Conservation (phyloP, 768 basidiomycete genomes). For the Grammothele lineata region DNA sequence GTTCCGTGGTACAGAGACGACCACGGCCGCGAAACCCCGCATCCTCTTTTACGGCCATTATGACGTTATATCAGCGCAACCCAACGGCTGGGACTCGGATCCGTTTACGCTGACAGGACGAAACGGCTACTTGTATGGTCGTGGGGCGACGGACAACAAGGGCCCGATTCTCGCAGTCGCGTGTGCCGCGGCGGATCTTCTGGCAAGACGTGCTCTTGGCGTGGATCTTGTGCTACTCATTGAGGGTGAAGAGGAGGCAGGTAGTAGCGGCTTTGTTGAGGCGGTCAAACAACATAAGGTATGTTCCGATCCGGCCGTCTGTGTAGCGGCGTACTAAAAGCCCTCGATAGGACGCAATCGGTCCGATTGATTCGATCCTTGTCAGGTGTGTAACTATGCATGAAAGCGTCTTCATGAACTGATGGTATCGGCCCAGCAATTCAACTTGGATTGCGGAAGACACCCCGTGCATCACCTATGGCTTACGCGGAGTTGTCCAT, state of each 20-base stretch:
- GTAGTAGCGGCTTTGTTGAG: slow-evolving; percentile 82
- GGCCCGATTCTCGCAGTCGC: slow-evolving; percentile 92
- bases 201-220: slow-evolving; percentile 66
- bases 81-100: slow-evolving; percentile 73
- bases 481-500: slow-evolving; percentile 90
- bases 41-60: slow-evolving; percentile 97
- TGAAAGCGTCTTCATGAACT: background rate
- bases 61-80: slow-evolving; percentile 86
- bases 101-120: slow-evolving; percentile 80
- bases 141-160: slow-evolving; percentile 93
- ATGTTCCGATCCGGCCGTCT: slow-evolving; percentile 10
- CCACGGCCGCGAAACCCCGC: slow-evolving; percentile 50
- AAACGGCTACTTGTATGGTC: slow-evolving; percentile 88
- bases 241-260: slow-evolving; percentile 97
- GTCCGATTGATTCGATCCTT: slow-evolving; percentile 83
- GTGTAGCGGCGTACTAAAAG: too few species aligned
- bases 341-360: slow-evolving; percentile 67
- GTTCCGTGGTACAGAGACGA: slow-evolving; percentile 67
- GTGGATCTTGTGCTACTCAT: slow-evolving; percentile 88
- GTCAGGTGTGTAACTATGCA: slow-evolving; percentile 52
- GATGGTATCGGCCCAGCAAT: slow-evolving; percentile 50
- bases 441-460: slow-evolving; percentile 96
- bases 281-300: slow-evolving; percentile 76
- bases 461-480: slow-evolving; percentile 92
- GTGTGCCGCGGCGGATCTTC: slow-evolving; percentile 80